Evolutionary conservation across 345 rosid species (phyloP).

Genomic region (Lumnitzera racemosa): DNA sequence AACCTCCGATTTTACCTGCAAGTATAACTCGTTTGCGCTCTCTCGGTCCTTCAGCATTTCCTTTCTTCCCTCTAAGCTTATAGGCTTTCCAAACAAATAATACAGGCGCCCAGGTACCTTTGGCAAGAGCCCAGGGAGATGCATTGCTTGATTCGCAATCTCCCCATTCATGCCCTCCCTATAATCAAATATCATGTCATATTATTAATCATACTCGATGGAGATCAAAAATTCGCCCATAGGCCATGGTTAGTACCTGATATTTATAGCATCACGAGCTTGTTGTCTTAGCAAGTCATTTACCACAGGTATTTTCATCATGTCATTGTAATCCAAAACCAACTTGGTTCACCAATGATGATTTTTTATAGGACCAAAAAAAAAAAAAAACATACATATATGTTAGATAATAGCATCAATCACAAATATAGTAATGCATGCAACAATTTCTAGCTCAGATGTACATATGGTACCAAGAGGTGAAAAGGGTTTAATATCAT

Average conservation of each 20-base stretch:
- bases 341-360: slow-evolving; percentile 8
- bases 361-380: no score
- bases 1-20: slow-evolving; percentile 44
- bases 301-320: slow-evolving; percentile 34
- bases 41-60: slow-evolving; percentile 37
- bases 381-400: slow-evolving; percentile 2
- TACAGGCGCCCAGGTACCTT: slow-evolving; percentile 47
- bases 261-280: slow-evolving; percentile 1
- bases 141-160: slow-evolving; percentile 29
- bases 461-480: no score
- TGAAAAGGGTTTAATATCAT: no score
- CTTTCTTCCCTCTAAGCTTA: slow-evolving; percentile 38
- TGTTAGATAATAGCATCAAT: neutral
- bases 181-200: neutral
- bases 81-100: slow-evolving; percentile 46
- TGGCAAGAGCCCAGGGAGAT: slow-evolving; percentile 26
- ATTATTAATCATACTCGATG: neutral
- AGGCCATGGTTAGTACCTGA: slow-evolving; percentile 20
- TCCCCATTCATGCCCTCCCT: slow-evolving; percentile 34
- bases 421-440: neutral
- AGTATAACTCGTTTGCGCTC: slow-evolving; percentile 39
- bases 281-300: slow-evolving; percentile 17
- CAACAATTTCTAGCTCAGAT: no score
- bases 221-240: neutral
- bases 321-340: slow-evolving; percentile 38